Conservation (phyloP, 2,329 filamentous ascomycete genomes). For the Pyricularia pennisetigena region DNA sequence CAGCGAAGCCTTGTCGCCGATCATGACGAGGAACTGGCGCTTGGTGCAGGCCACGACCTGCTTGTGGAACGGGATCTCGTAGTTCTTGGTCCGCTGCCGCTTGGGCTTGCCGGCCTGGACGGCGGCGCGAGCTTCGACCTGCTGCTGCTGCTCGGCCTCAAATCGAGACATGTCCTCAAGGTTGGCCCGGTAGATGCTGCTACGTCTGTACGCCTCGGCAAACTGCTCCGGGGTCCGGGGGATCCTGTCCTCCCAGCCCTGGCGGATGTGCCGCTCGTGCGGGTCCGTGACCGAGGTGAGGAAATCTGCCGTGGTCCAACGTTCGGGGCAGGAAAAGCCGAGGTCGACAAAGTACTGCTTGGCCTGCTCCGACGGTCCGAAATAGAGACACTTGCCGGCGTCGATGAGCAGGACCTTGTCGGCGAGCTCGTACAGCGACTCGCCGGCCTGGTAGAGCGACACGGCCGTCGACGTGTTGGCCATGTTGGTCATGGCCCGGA, state of each 20-base stretch:
- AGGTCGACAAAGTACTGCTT: conserved; percentile 56
- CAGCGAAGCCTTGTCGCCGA: conserved; percentile 64
- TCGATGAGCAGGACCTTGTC: conserved; percentile 73
- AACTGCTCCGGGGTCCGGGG: conserved; percentile 56
- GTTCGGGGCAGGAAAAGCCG: conserved; percentile 49
- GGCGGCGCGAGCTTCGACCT: background rate
- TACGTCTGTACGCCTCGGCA: conserved; percentile 41
- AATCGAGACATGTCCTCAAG: background rate
- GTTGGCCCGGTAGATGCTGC: background rate
- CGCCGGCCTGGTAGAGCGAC: conserved; percentile 58
- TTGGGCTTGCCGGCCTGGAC: background rate
- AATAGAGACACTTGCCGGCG: conserved; percentile 55
- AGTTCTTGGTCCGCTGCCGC: background rate
- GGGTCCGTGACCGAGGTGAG: conserved; percentile 67
- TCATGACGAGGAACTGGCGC: conserved; percentile 70
- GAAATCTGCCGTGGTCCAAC: conserved; percentile 67
- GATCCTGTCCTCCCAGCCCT: conserved; percentile 52
- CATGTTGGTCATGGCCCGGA: conserved; percentile 59
- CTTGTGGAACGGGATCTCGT: conserved; percentile 39
- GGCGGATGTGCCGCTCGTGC: conserved; percentile 57
- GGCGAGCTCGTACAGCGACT: conserved; percentile 56
- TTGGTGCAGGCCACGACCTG: conserved; percentile 62
- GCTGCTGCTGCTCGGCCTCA: background rate
- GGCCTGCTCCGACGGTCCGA: conserved; percentile 51
- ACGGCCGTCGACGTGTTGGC: conserved; percentile 49